Evolutionary conservation across 805 yeast genomes (phyloP).

Genomic region (Yamadazyma olivae): DNA sequence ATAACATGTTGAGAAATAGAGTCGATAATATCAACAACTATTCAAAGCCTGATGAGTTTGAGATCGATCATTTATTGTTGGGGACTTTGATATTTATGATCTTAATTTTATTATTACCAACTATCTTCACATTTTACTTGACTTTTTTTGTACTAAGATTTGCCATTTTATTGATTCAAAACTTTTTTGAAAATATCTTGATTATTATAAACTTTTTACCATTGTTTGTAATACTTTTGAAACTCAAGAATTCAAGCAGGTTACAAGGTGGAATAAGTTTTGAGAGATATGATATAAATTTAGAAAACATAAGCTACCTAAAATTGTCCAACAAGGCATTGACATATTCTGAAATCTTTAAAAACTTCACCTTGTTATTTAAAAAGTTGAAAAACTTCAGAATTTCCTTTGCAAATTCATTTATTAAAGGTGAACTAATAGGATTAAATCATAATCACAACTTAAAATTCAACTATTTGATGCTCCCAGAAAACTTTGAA

Average conservation of each 20-base stretch:
- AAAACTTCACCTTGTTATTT: constrained; percentile 28
- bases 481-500: constrained; percentile 31
- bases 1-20: constrained; percentile 78
- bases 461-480: constrained; percentile 30
- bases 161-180: constrained; percentile 44
- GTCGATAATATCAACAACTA: constrained; percentile 68
- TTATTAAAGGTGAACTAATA: constrained; percentile 26
- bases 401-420: constrained; percentile 18
- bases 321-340: constrained; percentile 35
- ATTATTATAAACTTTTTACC: constrained; percentile 82
- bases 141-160: constrained; percentile 65
- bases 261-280: constrained; percentile 52
- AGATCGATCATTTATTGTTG: constrained; percentile 78
- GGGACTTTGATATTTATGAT: constrained; percentile 89
- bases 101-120: constrained; percentile 75
- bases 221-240: constrained; percentile 72
- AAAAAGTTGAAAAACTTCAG: constrained; percentile 27
- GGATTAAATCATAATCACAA: constrained; percentile 21
- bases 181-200: constrained; percentile 55
- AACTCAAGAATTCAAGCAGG: constrained; percentile 73
- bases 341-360: constrained; percentile 32
- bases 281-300: constrained; percentile 14
- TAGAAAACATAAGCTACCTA: constrained; percentile 20
- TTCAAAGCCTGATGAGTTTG: constrained; percentile 30
- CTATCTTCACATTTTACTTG: constrained; percentile 79